Evolutionary conservation across 164 flowering plant genomes (phyloP).

Genomic region (Tetrastigma voinierianum): DNA sequence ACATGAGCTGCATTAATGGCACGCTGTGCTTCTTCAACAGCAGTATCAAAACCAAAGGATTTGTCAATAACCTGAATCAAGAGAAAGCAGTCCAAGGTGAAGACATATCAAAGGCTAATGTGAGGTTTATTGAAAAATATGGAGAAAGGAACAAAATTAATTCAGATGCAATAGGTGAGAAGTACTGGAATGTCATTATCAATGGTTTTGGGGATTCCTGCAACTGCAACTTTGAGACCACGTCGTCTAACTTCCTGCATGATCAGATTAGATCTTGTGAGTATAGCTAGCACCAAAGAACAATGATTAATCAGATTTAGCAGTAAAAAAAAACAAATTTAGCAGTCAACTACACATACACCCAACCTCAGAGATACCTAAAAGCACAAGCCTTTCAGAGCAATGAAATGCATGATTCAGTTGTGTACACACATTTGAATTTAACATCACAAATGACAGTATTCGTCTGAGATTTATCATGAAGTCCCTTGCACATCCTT

Average conservation of each 20-base stretch:
- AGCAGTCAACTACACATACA: no score
- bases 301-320: no score
- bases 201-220: slow-evolving; percentile 85
- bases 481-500: no score
- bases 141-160: not conserved
- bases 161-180: not conserved
- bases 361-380: no score
- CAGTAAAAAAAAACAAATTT: no score
- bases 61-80: slow-evolving; percentile 76
- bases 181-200: slow-evolving; percentile 84
- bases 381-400: no score
- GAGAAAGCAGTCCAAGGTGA: not conserved
- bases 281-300: not conserved
- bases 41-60: slow-evolving; percentile 94
- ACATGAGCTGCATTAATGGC: slow-evolving; percentile 97
- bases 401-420: no score
- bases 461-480: no score
- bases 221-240: slow-evolving; percentile 70
- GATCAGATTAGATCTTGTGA: not conserved
- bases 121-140: not conserved
- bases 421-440: no score
- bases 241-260: slow-evolving; percentile 66
- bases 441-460: no score
- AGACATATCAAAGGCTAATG: not conserved
- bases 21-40: slow-evolving; percentile 93